phyloP scores from a whole-genome alignment of 768 basidiomycete genomes.

The Suillus sp. region DNA sequence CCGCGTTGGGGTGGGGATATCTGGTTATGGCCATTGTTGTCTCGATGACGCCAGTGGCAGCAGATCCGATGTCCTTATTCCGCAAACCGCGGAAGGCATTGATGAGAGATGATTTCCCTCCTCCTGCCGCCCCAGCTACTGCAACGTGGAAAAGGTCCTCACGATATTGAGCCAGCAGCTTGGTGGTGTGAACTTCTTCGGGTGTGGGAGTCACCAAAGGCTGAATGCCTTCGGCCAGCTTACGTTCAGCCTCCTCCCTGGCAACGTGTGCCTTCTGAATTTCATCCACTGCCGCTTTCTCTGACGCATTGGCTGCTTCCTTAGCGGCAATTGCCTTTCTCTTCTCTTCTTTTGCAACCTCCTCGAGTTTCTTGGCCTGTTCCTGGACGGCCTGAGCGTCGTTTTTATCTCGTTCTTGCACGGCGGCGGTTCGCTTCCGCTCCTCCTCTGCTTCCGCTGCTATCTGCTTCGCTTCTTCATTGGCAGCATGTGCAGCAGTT shows the following conservation, averaged over 20 bases:
- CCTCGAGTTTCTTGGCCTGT: constrained; percentile 7
- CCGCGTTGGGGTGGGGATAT: constrained; percentile 22
- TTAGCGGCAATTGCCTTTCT: constrained; percentile 11
- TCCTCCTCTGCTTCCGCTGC: constrained; percentile 12
- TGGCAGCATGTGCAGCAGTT: constrained; percentile 12
- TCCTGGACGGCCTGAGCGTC: constrained; percentile 13
- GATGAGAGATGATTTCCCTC: constrained; percentile 39
- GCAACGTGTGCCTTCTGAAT: constrained; percentile 8
- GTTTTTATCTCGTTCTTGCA: constrained; percentile 15
- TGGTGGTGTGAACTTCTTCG: constrained; percentile 20
- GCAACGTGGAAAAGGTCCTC: constrained; percentile 36
- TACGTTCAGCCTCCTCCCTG: background rate
- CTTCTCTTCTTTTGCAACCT: constrained; percentile 24
- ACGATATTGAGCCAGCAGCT: constrained; percentile 19
- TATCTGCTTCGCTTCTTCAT: constrained; percentile 1
- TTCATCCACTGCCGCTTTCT: constrained; percentile 19
- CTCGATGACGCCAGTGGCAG: constrained; percentile 33
- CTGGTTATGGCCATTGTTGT: constrained; percentile 29
- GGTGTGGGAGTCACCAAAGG: constrained; percentile 28
- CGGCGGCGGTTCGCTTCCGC: constrained; percentile 7
- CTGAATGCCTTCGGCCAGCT: constrained; percentile 29
- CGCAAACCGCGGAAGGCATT: constrained; percentile 37
- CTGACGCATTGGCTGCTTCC: constrained; percentile 16
- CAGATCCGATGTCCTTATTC: constrained; percentile 25
- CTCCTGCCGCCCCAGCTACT: constrained; percentile 35